Evolutionary conservation across 495 filamentous ascomycete species (phyloP).

Genomic region (Xylaria scruposa): DNA sequence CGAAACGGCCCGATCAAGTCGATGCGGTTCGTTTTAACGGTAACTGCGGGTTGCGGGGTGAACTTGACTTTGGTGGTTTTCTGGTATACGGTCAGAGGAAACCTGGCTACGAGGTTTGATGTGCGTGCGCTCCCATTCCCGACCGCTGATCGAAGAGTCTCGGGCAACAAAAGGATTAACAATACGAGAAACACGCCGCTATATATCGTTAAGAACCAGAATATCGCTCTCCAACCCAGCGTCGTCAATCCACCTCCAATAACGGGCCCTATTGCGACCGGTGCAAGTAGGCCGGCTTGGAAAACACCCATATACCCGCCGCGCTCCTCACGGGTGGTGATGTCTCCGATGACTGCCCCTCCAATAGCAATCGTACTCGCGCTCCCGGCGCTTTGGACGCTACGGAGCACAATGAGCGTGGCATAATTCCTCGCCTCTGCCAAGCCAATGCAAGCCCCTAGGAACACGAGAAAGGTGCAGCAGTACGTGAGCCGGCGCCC

Average conservation of each 20-base stretch:
- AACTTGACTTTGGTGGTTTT: constrained; percentile 37
- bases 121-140: constrained; percentile 54
- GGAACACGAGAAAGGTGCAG: constrained; percentile 54
- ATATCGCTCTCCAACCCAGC: constrained; percentile 63
- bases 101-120: constrained; percentile 39
- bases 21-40: constrained; percentile 41
- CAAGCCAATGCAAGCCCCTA: constrained; percentile 57
- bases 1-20: constrained; percentile 51
- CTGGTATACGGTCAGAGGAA: constrained; percentile 48
- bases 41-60: constrained; percentile 28
- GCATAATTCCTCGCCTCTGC: constrained; percentile 55
- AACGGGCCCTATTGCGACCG: constrained; percentile 59
- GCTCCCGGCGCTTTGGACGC: constrained; percentile 58
- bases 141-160: constrained; percentile 61
- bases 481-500: constrained; percentile 56
- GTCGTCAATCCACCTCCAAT: constrained; percentile 60
- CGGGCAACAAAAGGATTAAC: constrained; percentile 55
- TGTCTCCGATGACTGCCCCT: constrained; percentile 63
- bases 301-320: constrained; percentile 64
- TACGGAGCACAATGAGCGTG: constrained; percentile 54
- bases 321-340: constrained; percentile 59
- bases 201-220: constrained; percentile 63
- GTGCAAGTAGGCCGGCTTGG: constrained; percentile 54
- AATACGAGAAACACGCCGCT: constrained; percentile 51
- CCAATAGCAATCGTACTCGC: constrained; percentile 63